These are phyloP conservation scores for Diplogelasinospora grovesii DNA, from an alignment of 495 filamentous ascomycete species.

Conservation along the genomic window DNA sequence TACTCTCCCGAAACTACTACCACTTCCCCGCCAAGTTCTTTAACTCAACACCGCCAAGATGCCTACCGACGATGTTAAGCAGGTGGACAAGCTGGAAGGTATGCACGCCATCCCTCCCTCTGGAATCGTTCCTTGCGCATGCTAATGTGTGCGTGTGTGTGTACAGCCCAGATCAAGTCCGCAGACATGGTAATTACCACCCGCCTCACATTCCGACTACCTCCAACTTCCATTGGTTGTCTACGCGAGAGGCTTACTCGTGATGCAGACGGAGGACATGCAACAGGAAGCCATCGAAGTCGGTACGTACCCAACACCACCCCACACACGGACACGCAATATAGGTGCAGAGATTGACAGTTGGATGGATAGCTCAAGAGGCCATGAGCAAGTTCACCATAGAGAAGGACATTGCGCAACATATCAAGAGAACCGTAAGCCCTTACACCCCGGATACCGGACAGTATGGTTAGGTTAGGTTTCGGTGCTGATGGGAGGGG, in stretches of 20 bases:
- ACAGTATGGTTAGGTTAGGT: background rate
- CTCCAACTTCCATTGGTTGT: slow-evolving; percentile 1
- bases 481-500: slow-evolving; percentile 12
- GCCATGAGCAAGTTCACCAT: slow-evolving; percentile 90
- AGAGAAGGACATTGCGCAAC: slow-evolving; percentile 97
- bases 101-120: background rate
- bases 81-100: slow-evolving; percentile 35
- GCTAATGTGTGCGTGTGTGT: slow-evolving; percentile 5
- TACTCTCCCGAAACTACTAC: no score
- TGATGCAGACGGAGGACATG: slow-evolving; percentile 86
- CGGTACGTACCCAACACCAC: no score
- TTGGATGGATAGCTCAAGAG: slow-evolving; percentile 61
- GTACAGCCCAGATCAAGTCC: slow-evolving; percentile 84
- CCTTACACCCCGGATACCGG: background rate
- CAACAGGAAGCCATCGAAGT: slow-evolving; percentile 89
- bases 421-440: slow-evolving; percentile 90
- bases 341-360: slow-evolving; percentile 3
- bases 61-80: slow-evolving; percentile 22
- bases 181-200: slow-evolving; percentile 79
- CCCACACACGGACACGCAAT: no score
- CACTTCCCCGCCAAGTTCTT: background rate
- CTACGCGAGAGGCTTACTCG: slow-evolving; percentile 19
- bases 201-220: slow-evolving; percentile 1
- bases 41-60: slow-evolving; percentile 12
- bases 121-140: background rate